Base-by-base conservation (phyloP, 1,139 yeast species). In the Lipomyces yarrowii region DNA sequence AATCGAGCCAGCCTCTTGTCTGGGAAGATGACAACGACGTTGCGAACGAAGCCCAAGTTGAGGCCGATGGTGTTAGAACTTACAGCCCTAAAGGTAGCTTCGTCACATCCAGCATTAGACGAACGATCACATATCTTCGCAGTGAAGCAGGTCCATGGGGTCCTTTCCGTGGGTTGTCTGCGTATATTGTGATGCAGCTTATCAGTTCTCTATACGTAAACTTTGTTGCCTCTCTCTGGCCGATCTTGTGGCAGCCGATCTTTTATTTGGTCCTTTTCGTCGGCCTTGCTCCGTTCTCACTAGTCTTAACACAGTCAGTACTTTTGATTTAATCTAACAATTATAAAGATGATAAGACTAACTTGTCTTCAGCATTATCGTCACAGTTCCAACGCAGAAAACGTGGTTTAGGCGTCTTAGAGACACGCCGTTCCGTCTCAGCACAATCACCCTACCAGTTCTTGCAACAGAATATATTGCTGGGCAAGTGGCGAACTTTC, bases 41-140 rank as follows among this genome's bases (percentile, higher is more conserved):
- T 56, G 58, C 8, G 48, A 48, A 8, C 32, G 52, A 56, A 7
- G 21, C 48, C n/a, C 58, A 32, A 26, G 30, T 32, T 32, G 58
- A 32, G 23, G 58, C 58, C 58, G n/a, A 32, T 32, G 48, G 8
- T 46, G 3, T 8, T 53, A 32, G 32, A 11, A n/a, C 21, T 10
- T 26, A 55, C 58, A 26, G 39, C 23, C 21, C 51, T 21, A 56
- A 56, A 48, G 26, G 18, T 56, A 13, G 13, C 30, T 56, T 26
- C 48, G 58, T 56, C 26, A 56, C 58, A 32, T 56, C 58, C 33
- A 56, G 58, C 58, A 56, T 56, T 56, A 15, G 58, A 56, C 58
- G 58, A 56, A 56, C 58, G 8, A 2, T 56, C 11, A 26, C 58
- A 15, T 32, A 56, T n/a, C 58, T 56, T 56, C 58, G 58, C 15